Conservation (phyloP, 108 stramenopile species). For the Skeletonema grethae region DNA sequence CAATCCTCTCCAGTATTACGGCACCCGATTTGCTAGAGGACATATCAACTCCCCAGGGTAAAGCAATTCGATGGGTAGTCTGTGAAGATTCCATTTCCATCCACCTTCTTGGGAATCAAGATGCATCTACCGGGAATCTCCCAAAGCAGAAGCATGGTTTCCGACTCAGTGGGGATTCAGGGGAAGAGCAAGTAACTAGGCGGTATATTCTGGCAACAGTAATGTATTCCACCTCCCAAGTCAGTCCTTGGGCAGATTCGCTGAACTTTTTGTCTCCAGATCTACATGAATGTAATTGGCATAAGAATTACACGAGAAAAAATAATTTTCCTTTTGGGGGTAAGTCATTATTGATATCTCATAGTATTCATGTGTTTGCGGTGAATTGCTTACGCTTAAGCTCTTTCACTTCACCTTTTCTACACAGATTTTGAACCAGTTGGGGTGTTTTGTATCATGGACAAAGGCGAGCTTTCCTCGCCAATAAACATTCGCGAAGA, state of each 20-base stretch:
- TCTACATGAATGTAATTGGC: slow-evolving; percentile 9
- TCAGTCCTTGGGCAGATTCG: not conserved
- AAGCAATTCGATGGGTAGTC: slow-evolving; percentile 10
- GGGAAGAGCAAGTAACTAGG: not conserved
- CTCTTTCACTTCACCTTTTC: too few relatives aligned
- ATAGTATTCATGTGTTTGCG: too few relatives aligned
- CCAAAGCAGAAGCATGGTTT: not conserved
- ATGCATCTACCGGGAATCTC: too few relatives aligned
- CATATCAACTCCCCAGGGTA: not conserved
- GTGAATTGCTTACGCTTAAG: too few relatives aligned
- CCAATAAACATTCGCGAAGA: too few relatives aligned
- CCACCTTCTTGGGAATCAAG: not conserved
- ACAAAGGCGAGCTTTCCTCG: not conserved
- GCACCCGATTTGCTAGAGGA: not conserved
- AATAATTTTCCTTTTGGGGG: slow-evolving; percentile 16
- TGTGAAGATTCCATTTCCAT: slow-evolving; percentile 6
- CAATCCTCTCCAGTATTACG: not conserved
- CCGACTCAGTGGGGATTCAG: not conserved
- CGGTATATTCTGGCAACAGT: slow-evolving; percentile 1
- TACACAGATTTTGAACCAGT: slow-evolving; percentile 2
- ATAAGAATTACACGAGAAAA: not conserved
- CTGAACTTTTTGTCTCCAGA: slow-evolving; percentile 10
- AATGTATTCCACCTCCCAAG: not conserved
- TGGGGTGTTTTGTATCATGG: not conserved
- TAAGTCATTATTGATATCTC: too few relatives aligned